Evolutionary conservation across 306 rosid species (phyloP), one percentile per base, ranked within the genome.

Genomic region (Vigna mungo): DNA sequence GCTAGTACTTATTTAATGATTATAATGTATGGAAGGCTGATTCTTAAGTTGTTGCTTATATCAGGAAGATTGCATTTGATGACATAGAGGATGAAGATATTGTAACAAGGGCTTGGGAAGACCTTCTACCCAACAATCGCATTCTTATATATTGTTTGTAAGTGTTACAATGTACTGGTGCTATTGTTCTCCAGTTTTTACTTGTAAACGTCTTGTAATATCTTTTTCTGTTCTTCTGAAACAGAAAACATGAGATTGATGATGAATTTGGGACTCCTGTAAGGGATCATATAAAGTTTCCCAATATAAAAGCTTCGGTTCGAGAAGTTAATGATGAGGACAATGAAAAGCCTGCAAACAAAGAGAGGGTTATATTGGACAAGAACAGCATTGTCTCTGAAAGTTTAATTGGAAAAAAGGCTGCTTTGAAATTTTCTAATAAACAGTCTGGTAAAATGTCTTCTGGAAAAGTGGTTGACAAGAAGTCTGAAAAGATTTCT

Each of bases 71-170:
- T 14, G 64, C 85, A 27, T 87, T 88, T 78, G 89, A 87, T 41
- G 96, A 52, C 74, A 15, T 1, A 10, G 93, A 74, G 72, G 88
- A 81, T 1, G 89, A 86, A 59, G 89, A 15, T 23, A 21, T 72
- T 56, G 30, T 63, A 23, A 43, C 76, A 37, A 90, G 97, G 89
- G 99, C 97, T 20, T 95, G 99, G 99, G 87, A 87, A 80, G 70
- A 9, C 51, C 89, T 95, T 65, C 75, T 95, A 76, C 96, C 97
- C 49, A 75, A 79, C 77, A 89, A 87, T 54, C 96, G 97, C 49
- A 82, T 95, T 66, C 90, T 95, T 60, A 95, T 92, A 72, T 95
- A 90, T 82, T 95, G 99, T 89, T 75, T 81, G 97, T 95, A 90
- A 90, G 98, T 89, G 59, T 68, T 44, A 56, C 5, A 12, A 20